These are phyloP conservation scores for Omphalea diandra DNA, from an alignment of 441 rosid genomes.

Conservation along the genomic window DNA sequence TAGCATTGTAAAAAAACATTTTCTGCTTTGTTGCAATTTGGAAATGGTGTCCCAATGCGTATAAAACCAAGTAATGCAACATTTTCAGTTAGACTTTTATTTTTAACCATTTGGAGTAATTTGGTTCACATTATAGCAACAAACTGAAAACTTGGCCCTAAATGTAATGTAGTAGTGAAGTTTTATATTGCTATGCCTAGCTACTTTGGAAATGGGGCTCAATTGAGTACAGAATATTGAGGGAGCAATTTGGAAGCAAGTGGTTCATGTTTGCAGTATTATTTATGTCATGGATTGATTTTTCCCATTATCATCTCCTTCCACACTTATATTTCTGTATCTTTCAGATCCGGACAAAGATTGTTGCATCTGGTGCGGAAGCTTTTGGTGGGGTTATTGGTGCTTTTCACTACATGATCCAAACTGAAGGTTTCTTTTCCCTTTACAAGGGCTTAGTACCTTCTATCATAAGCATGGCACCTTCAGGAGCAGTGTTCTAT, in stretches of 20 bases:
- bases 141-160: not conserved
- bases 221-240: not conserved
- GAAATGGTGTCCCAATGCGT: not conserved
- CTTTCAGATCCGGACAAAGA: constrained; percentile 64
- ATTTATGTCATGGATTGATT: not conserved
- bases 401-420: constrained; percentile 59
- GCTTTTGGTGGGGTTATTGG: constrained; percentile 73
- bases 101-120: not conserved
- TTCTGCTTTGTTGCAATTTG: not conserved
- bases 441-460: constrained; percentile 84
- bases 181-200: too few species aligned
- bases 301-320: not conserved
- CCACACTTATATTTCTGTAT: constrained; percentile 2
- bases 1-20: not conserved
- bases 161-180: not conserved
- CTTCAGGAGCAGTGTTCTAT: constrained; percentile 78
- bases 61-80: not conserved
- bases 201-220: not conserved
- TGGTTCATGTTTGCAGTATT: constrained; percentile 10
- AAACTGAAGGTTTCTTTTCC: constrained; percentile 76
- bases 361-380: constrained; percentile 87
- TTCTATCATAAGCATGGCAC: constrained; percentile 69
- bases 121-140: not conserved
- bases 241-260: not conserved
- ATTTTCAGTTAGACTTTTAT: not conserved